A percentile compares a stretch with the other conserved stretches of the same genome.
Evolutionary conservation across 2,329 filamentous ascomycete genomes (phyloP).

Genomic region (Apiospora marii): DNA sequence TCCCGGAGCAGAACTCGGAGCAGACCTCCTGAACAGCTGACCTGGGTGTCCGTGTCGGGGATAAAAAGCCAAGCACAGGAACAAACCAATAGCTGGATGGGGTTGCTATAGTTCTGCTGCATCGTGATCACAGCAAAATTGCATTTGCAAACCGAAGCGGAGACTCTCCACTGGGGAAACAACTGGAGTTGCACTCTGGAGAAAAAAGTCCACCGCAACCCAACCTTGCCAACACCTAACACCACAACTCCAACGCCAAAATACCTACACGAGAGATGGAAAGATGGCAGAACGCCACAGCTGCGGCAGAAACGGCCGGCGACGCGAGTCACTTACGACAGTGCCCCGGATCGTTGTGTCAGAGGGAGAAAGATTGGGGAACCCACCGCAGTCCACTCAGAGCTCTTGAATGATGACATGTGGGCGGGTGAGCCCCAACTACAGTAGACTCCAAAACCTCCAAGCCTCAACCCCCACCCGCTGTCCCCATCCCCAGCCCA

Average conservation of each 20-base stretch:
- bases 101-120: neutral
- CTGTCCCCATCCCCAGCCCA: constrained; percentile 6
- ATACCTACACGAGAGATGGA: neutral
- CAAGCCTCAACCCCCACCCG: neutral
- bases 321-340: constrained; percentile 21
- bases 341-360: constrained; percentile 9
- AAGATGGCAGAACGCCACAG: neutral
- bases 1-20: neutral
- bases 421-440: neutral
- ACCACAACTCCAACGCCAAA: neutral
- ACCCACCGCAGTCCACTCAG: constrained; percentile 16
- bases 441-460: neutral
- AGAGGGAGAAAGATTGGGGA: constrained; percentile 7
- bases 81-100: constrained; percentile 1
- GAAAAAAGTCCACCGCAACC: neutral
- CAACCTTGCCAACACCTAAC: neutral
- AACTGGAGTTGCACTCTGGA: constrained; percentile 10
- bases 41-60: neutral
- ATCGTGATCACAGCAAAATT: constrained; percentile 17
- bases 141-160: neutral
- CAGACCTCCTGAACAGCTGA: neutral
- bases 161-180: constrained; percentile 14
- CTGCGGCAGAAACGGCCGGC: neutral
- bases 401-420: constrained; percentile 16
- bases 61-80: constrained; percentile 12